Percentiles rank a stretch among this genome's conserved stretches.
Conservation (phyloP, 2,329 filamentous ascomycete species). For the Hymenoscyphus fraxineus region DNA sequence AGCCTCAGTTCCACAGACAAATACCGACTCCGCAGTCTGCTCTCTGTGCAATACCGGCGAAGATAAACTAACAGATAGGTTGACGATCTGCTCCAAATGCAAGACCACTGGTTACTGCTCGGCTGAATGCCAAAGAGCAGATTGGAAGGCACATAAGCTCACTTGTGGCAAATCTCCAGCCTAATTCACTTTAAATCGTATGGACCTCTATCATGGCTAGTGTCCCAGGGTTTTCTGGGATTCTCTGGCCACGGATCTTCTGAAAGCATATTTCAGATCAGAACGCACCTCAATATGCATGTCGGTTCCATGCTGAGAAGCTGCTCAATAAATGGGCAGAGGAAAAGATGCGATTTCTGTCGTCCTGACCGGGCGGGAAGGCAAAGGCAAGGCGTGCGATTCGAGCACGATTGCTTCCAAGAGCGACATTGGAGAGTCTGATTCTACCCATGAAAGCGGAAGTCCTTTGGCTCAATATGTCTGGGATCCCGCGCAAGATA, state of each 20-base stretch:
- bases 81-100: slow-evolving; percentile 23
- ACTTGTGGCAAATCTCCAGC: slow-evolving; percentile 13
- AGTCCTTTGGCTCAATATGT: slow-evolving; percentile 18
- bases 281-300: slow-evolving; percentile 15
- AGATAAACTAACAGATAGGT: neutral
- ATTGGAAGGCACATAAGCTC: slow-evolving; percentile 26
- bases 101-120: slow-evolving; percentile 24
- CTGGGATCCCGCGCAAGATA: slow-evolving; percentile 22
- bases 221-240: neutral
- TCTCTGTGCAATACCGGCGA: neutral
- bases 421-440: slow-evolving; percentile 18
- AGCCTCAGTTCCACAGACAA: neutral
- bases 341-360: slow-evolving; percentile 10
- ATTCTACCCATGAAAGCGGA: slow-evolving; percentile 20
- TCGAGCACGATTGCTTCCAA: slow-evolving; percentile 13
- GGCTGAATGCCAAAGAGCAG: slow-evolving; percentile 19
- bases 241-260: slow-evolving; percentile 8
- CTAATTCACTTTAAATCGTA: neutral
- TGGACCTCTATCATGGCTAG: slow-evolving; percentile 1
- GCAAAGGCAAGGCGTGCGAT: slow-evolving; percentile 15
- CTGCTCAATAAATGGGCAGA: slow-evolving; percentile 21
- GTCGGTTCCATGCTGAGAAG: slow-evolving; percentile 11
- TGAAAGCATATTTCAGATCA: slow-evolving; percentile 16
- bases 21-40: neutral
- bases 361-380: slow-evolving; percentile 16